Conservation (phyloP, 306 rosid species). For the Glycyrrhiza uralensis region DNA sequence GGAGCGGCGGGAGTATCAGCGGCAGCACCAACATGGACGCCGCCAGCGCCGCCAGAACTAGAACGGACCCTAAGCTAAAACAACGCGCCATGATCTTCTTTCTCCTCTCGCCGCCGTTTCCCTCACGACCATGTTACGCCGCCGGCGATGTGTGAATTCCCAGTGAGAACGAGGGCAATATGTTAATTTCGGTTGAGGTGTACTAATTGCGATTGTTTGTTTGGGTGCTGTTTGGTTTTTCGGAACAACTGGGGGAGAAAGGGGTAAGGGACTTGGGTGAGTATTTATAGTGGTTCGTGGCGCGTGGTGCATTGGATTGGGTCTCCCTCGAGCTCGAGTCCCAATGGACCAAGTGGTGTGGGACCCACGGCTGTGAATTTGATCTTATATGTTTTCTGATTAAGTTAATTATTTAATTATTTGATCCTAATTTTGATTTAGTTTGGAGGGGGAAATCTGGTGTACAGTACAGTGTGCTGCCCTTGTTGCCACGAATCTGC, state of each 20-base stretch:
- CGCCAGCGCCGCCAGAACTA: constrained; percentile 46
- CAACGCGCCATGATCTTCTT: constrained; percentile 40
- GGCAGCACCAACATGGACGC: constrained; percentile 68
- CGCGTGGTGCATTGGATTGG: constrained; percentile 39
- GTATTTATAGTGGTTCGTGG: constrained; percentile 13
- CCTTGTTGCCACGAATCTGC: constrained; percentile 43
- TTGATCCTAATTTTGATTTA: neutral
- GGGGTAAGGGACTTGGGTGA: neutral
- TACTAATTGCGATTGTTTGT: too few species aligned
- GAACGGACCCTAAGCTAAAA: constrained; percentile 38
- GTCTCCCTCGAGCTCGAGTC: constrained; percentile 16
- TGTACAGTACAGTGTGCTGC: constrained; percentile 17
- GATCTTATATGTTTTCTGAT: neutral
- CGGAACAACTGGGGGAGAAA: neutral
- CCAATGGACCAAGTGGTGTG: constrained; percentile 25
- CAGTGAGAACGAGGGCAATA: neutral
- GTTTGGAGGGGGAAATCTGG: constrained; percentile 26
- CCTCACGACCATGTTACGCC: constrained; percentile 33
- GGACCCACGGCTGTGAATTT: neutral
- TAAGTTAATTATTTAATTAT: neutral
- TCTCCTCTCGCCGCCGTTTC: neutral
- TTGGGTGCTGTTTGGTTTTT: neutral
- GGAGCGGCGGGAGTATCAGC: constrained; percentile 64
- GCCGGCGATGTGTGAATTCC: neutral
- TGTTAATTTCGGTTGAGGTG: neutral